Conservation (phyloP, 2,329 filamentous ascomycete genomes). For the Fusarium palustre region DNA sequence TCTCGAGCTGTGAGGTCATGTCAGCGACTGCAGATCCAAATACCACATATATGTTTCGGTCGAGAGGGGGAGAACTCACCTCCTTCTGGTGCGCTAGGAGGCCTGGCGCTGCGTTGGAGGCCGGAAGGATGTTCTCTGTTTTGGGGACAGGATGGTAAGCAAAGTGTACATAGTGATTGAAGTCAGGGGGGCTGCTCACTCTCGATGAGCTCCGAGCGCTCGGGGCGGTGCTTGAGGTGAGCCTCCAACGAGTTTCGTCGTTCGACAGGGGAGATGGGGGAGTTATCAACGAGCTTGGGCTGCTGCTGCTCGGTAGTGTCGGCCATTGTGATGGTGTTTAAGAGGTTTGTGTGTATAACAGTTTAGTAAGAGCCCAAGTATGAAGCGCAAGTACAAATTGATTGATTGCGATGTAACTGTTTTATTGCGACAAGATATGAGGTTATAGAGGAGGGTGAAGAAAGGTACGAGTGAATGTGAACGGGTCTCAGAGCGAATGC, state of each 20-base stretch:
- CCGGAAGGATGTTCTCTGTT: constrained; percentile 86
- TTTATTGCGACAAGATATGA: constrained; percentile 14
- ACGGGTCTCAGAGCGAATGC: constrained; percentile 32
- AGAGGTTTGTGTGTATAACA: not conserved
- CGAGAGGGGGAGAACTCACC: constrained; percentile 51
- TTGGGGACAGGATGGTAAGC: constrained; percentile 37
- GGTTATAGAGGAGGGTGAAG: constrained; percentile 5
- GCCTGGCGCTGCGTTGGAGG: constrained; percentile 80
- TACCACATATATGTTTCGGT: not conserved
- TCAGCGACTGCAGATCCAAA: constrained; percentile 24
- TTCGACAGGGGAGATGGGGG: constrained; percentile 63
- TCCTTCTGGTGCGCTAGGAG: constrained; percentile 85
- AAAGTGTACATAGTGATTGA: constrained; percentile 45
- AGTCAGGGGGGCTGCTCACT: constrained; percentile 64
- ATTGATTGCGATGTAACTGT: constrained; percentile 22
- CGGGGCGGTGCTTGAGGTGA: constrained; percentile 77
- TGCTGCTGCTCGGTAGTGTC: constrained; percentile 42
- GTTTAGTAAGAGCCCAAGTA: not conserved
- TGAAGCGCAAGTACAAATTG: not conserved
- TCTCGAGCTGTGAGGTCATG: constrained; percentile 68
- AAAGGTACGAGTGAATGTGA: not conserved
- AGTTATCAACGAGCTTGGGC: constrained; percentile 59
- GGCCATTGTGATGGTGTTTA: constrained; percentile 42
- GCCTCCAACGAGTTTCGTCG: constrained; percentile 79
- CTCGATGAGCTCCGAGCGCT: constrained; percentile 82